These are phyloP conservation scores for Kwoniella bestiolae DNA, from an alignment of 768 basidiomycete genomes.

Conservation along the genomic window DNA sequence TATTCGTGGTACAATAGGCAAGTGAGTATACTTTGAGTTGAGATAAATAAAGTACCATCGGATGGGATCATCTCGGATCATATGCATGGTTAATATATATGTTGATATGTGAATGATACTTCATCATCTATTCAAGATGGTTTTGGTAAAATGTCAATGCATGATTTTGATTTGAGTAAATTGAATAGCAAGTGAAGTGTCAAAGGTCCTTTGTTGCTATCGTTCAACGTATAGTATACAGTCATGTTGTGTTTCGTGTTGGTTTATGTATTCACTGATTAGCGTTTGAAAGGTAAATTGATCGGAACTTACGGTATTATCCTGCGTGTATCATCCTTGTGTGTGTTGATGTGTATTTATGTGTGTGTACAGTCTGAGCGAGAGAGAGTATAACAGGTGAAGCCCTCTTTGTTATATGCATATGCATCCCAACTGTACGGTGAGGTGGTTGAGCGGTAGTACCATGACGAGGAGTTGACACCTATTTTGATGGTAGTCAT, in stretches of 20 bases:
- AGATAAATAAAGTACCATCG: neutral
- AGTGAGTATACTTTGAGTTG: neutral
- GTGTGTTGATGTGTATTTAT: neutral
- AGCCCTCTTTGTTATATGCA: no score
- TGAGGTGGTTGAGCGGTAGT: no score
- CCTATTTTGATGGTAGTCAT: neutral
- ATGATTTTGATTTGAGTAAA: neutral
- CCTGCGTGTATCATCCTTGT: no score
- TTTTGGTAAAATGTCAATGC: neutral
- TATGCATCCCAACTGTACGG: no score
- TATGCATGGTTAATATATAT: conserved; percentile 9
- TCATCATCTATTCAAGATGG: conserved; percentile 14
- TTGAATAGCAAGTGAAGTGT: conserved; percentile 25
- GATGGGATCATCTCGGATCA: neutral
- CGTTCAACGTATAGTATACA: neutral
- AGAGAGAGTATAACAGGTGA: no score
- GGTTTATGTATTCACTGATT: neutral
- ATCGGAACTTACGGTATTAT: neutral
- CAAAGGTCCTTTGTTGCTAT: conserved; percentile 18
- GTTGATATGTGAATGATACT: neutral
- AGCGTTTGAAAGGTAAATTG: conserved; percentile 4
- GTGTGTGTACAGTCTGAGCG: neutral
- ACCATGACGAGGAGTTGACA: neutral
- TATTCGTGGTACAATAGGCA: neutral
- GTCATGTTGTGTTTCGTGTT: neutral